phyloP scores from a whole-genome alignment of 495 filamentous ascomycete species.

The Podospora australis region DNA sequence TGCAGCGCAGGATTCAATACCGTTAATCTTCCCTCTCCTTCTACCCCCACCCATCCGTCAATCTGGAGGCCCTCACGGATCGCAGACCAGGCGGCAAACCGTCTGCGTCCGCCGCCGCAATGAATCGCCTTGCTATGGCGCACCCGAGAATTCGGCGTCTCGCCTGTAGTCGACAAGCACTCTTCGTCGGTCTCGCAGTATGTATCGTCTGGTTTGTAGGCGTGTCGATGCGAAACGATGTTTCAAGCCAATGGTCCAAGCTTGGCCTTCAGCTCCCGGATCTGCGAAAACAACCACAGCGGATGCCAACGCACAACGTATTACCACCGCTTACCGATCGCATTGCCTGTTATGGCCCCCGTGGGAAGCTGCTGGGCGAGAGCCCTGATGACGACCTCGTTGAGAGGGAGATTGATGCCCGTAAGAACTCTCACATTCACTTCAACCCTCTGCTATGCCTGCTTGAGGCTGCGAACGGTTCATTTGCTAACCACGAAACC shows the following conservation, averaged over 20 bases:
- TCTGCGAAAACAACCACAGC: conserved; percentile 7
- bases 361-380: conserved; percentile 21
- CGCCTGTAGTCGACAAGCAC: conserved; percentile 14
- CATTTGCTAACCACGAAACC: conserved; percentile 12
- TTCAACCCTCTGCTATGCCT: not conserved
- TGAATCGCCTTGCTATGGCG: conserved; percentile 10
- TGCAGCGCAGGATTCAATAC: not conserved
- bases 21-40: not conserved
- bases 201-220: conserved; percentile 16
- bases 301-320: conserved; percentile 22
- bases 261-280: conserved; percentile 7
- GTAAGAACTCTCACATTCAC: conserved; percentile 11
- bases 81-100: conserved; percentile 1
- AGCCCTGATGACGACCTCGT: conserved; percentile 26
- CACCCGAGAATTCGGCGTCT: conserved; percentile 17
- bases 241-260: conserved; percentile 4
- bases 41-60: not conserved
- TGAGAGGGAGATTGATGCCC: conserved; percentile 15
- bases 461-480: no score
- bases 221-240: conserved; percentile 11
- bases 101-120: conserved; percentile 2
- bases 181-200: conserved; percentile 13
- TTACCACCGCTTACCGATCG: conserved; percentile 18
- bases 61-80: conserved; percentile 4
- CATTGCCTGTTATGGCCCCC: conserved; percentile 23